phyloP scores from a whole-genome alignment of 2,329 filamentous ascomycete species.

The Xylariales sp. region DNA sequence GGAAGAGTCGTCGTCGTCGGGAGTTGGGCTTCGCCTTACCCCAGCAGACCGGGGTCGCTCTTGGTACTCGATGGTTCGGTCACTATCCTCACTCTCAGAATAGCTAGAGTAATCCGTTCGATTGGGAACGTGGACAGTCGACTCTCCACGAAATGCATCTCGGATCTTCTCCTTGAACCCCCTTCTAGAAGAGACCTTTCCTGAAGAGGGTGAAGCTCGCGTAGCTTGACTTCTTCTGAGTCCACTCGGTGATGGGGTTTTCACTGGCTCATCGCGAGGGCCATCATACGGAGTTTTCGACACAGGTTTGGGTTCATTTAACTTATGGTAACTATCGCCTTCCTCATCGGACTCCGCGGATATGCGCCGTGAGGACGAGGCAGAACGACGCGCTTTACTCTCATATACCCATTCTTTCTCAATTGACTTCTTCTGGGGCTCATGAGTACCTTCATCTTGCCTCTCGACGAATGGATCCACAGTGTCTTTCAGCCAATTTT shows the following conservation, averaged over 20 bases:
- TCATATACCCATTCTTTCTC: constrained; percentile 54
- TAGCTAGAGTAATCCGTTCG: constrained; percentile 62
- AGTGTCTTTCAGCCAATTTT: constrained; percentile 72
- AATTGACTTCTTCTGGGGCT: constrained; percentile 50
- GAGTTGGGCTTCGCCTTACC: constrained; percentile 49
- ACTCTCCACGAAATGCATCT: constrained; percentile 73
- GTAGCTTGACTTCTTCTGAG: constrained; percentile 69
- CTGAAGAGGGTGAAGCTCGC: constrained; percentile 60
- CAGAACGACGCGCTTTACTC: constrained; percentile 44
- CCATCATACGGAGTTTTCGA: constrained; percentile 38
- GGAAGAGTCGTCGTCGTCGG: constrained; percentile 49
- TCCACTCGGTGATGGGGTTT: constrained; percentile 52
- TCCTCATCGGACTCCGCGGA: constrained; percentile 34
- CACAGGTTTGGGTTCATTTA: constrained; percentile 29
- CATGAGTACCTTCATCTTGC: constrained; percentile 32
- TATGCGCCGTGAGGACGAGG: constrained; percentile 41
- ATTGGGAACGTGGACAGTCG: constrained; percentile 58
- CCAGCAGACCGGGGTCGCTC: constrained; percentile 51
- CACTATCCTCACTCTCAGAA: constrained; percentile 53
- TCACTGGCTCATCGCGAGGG: constrained; percentile 48
- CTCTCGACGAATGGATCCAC: constrained; percentile 71
- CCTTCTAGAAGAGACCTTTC: constrained; percentile 60
- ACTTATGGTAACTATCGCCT: constrained; percentile 32
- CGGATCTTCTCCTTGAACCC: constrained; percentile 69
- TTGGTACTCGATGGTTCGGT: constrained; percentile 45